Conservation (phyloP, 1,139 yeast genomes). For the Suhomyces wounanorum region DNA sequence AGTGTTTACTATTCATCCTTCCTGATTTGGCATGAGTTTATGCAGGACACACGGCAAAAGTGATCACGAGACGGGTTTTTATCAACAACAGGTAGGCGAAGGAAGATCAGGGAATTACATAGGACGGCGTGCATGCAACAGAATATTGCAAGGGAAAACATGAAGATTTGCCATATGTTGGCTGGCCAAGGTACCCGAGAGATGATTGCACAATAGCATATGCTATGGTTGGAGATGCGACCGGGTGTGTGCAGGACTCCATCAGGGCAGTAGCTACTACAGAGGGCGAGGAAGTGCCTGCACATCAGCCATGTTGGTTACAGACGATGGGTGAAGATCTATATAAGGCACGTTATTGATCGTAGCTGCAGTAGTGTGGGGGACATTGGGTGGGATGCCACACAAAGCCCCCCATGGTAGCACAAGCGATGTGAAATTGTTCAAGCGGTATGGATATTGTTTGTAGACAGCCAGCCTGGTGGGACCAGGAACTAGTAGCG, state of each 20-base stretch:
- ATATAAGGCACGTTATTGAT: neutral
- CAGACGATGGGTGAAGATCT: neutral
- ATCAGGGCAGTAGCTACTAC: neutral
- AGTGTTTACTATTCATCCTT: constrained; percentile 8
- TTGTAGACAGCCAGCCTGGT: neutral
- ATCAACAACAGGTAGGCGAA: neutral
- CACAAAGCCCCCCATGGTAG: neutral
- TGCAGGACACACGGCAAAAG: constrained; percentile 6
- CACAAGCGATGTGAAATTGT: neutral
- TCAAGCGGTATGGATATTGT: neutral
- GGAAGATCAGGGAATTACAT: neutral
- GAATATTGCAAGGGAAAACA: neutral
- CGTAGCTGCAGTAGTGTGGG: neutral
- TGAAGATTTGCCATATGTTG: neutral
- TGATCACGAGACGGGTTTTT: neutral
- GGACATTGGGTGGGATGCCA: neutral
- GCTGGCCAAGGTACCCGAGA: neutral
- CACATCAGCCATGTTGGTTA: neutral
- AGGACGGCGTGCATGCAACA: neutral
- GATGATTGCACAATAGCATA: neutral
- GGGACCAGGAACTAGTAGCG: neutral
- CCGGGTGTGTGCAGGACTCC: neutral
- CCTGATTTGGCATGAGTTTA: constrained; percentile 10
- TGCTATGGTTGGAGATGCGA: neutral
- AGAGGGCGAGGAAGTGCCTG: neutral